Evolutionary conservation across 2,329 filamentous ascomycete species (phyloP).

Genomic region (Endothia cerciana): DNA sequence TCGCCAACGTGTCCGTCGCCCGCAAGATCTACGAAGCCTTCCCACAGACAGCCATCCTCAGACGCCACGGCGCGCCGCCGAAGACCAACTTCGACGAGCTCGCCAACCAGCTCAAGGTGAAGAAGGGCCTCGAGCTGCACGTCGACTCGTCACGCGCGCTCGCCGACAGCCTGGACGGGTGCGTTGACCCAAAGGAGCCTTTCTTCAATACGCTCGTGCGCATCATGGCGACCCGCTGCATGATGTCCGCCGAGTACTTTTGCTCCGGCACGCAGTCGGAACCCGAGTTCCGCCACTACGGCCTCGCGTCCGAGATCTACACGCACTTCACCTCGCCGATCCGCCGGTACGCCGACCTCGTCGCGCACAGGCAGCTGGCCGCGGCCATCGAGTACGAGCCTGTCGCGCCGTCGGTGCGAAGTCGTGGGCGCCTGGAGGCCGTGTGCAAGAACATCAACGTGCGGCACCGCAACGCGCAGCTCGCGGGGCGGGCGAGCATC

Average conservation of each 20-base stretch:
- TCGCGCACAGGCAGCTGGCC: slow-evolving; percentile 91
- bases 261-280: slow-evolving; percentile 91
- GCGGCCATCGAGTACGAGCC: slow-evolving; percentile 93
- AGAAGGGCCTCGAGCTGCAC: slow-evolving; percentile 77
- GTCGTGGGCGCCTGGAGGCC: slow-evolving; percentile 82
- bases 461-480: slow-evolving; percentile 94
- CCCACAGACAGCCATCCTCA: slow-evolving; percentile 91
- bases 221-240: slow-evolving; percentile 97
- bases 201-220: slow-evolving; percentile 99
- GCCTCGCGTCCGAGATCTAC: slow-evolving; percentile 94
- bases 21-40: slow-evolving; percentile 88
- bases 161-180: slow-evolving; percentile 87
- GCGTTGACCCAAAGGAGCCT: slow-evolving; percentile 77
- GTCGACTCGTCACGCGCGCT: slow-evolving; percentile 90
- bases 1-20: slow-evolving; percentile 95
- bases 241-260: slow-evolving; percentile 99
- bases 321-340: slow-evolving; percentile 99
- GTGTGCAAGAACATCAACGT: slow-evolving; percentile 99
- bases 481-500: slow-evolving; percentile 90
- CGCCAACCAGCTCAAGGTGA: slow-evolving; percentile 85
- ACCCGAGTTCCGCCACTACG: slow-evolving; percentile 95
- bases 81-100: slow-evolving; percentile 97
- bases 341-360: slow-evolving; percentile 93
- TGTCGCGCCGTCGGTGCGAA: slow-evolving; percentile 79
- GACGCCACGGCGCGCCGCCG: slow-evolving; percentile 88